Percentiles rank a stretch among this genome's conserved stretches.
Conservation (phyloP, 441 rosid genomes). For the Isatis lusitanica region DNA sequence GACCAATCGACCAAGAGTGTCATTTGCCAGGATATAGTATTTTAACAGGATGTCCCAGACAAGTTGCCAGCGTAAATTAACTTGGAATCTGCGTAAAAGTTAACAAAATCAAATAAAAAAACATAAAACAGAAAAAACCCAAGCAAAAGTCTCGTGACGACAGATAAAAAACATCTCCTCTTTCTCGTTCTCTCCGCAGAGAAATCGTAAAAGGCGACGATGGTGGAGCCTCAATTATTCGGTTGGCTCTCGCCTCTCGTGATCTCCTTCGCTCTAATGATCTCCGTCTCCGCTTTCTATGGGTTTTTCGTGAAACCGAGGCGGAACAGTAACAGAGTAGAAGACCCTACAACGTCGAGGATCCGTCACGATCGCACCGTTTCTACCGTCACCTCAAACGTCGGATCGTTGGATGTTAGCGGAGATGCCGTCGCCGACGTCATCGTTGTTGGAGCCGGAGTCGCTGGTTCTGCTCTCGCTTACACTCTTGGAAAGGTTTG, state of each 20-base stretch:
- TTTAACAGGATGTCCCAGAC: not conserved
- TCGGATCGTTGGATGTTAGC: slow-evolving; percentile 42
- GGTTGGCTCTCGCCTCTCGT: slow-evolving; percentile 51
- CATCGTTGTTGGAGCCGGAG: slow-evolving; percentile 78
- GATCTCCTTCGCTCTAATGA: not conserved
- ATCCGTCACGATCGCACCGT: slow-evolving; percentile 37
- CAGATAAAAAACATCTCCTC: not conserved
- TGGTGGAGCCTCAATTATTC: slow-evolving; percentile 46
- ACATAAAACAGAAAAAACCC: not conserved
- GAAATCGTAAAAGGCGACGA: slow-evolving; percentile 20
- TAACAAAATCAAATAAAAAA: not conserved
- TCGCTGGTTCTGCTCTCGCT: slow-evolving; percentile 87
- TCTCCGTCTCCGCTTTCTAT: slow-evolving; percentile 46
- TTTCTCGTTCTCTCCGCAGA: slow-evolving; percentile 31
- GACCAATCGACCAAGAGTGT: no score
- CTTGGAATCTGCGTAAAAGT: slow-evolving; percentile 17
- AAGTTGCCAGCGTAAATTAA: slow-evolving; percentile 23
- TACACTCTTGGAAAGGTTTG: slow-evolving; percentile 77
- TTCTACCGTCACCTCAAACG: slow-evolving; percentile 38
- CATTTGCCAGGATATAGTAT: slow-evolving; percentile 4
- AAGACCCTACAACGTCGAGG: slow-evolving; percentile 3
- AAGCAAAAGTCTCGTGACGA: slow-evolving; percentile 12
- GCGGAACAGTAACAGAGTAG: not conserved
- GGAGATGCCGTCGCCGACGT: slow-evolving; percentile 46
- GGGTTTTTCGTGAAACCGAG: slow-evolving; percentile 33